phyloP scores from a whole-genome alignment of 768 basidiomycete species.

The Collybia nuda region DNA sequence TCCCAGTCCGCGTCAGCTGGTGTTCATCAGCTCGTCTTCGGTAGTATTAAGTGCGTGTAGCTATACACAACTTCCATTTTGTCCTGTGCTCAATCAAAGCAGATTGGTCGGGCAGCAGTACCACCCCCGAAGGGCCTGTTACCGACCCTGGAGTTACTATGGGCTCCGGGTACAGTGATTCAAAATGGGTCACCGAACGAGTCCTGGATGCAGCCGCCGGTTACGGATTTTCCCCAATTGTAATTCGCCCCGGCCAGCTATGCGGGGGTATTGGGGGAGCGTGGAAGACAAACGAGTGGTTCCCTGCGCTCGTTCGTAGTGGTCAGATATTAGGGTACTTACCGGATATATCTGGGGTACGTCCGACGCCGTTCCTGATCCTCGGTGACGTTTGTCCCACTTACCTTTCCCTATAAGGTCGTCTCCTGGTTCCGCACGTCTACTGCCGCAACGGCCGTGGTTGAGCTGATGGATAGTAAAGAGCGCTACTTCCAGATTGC shows the following conservation, averaged over 20 bases:
- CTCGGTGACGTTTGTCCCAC: too few species aligned
- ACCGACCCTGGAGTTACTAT: constrained; percentile 23
- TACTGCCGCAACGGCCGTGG: constrained; percentile 17
- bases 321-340: constrained; percentile 25
- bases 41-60: constrained; percentile 17
- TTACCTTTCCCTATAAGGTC: constrained; percentile 5
- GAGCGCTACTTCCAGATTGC: constrained; percentile 6
- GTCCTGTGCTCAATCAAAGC: neutral
- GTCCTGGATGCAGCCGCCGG: constrained; percentile 27
- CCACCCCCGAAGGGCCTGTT: constrained; percentile 21
- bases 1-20: constrained; percentile 24
- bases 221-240: constrained; percentile 24
- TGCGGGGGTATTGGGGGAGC: constrained; percentile 37
- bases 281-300: constrained; percentile 45
- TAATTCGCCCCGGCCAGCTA: constrained; percentile 44
- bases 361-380: constrained; percentile 9
- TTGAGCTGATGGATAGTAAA: constrained; percentile 17
- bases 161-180: constrained; percentile 37
- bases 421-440: constrained; percentile 23
- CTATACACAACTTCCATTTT: neutral
- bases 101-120: constrained; percentile 6
- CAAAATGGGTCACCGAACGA: constrained; percentile 41
- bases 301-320: constrained; percentile 35
- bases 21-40: constrained; percentile 37
- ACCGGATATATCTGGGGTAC: constrained; percentile 27